Evolutionary conservation across 2,329 filamentous ascomycete genomes (phyloP).

Genomic region (Zasmidium citrigriseum): DNA sequence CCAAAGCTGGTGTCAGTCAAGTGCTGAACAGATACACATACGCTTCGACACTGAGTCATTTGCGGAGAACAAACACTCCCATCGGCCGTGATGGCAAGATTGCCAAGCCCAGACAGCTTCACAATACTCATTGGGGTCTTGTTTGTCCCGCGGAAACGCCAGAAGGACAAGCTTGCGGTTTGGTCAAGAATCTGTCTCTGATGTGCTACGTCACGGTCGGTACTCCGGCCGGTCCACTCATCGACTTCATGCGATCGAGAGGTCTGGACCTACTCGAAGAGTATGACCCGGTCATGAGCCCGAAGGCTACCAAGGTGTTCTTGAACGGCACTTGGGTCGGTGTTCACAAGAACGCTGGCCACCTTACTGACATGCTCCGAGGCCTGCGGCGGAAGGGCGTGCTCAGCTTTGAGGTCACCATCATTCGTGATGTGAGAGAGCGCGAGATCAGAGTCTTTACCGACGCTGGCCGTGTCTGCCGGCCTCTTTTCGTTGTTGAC

Average conservation of each 20-base stretch:
- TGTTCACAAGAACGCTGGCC: slow-evolving; percentile 84
- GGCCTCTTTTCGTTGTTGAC: slow-evolving; percentile 90
- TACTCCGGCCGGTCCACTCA: slow-evolving; percentile 83
- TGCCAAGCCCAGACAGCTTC: slow-evolving; percentile 93
- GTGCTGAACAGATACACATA: slow-evolving; percentile 98
- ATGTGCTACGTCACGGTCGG: slow-evolving; percentile 99
- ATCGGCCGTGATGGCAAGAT: slow-evolving; percentile 98
- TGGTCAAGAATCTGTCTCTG: slow-evolving; percentile 95
- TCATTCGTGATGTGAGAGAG: slow-evolving; percentile 94
- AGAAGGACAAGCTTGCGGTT: slow-evolving; percentile 95
- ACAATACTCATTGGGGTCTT: slow-evolving; percentile 98
- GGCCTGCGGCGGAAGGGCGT: slow-evolving; percentile 65
- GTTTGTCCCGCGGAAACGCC: slow-evolving; percentile 97
- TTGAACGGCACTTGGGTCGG: slow-evolving; percentile 98
- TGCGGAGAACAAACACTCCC: slow-evolving; percentile 94
- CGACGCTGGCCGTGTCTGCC: slow-evolving; percentile 91
- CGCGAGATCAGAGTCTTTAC: slow-evolving; percentile 99
- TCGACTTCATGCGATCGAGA: slow-evolving; percentile 92
- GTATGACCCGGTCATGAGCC: slow-evolving; percentile 68
- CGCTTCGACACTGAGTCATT: slow-evolving; percentile 91
- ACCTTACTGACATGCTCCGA: slow-evolving; percentile 64
- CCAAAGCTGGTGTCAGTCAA: slow-evolving; percentile 95
- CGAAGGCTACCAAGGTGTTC: slow-evolving; percentile 95
- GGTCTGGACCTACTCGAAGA: slow-evolving; percentile 98
- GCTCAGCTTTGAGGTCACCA: slow-evolving; percentile 87